Conservation (phyloP, 2,329 filamentous ascomycete genomes). For the Exophiala oligosperma region DNA sequence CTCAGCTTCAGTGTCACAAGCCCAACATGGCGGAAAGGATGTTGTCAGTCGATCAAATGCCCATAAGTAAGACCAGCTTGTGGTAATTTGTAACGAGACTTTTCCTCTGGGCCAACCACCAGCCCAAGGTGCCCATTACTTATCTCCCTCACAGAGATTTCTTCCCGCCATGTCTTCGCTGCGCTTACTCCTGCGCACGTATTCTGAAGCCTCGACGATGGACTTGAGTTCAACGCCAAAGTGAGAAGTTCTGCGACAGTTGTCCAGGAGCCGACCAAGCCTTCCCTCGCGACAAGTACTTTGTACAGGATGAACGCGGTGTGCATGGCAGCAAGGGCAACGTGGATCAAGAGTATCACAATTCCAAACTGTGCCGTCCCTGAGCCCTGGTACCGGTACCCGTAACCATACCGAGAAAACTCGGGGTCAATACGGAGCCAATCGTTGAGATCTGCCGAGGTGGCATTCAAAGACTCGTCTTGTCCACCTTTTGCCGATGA, state of each 20-base stretch:
- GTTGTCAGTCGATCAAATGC: neutral
- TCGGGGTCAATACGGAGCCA: slow-evolving; percentile 21
- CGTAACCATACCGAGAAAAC: slow-evolving; percentile 21
- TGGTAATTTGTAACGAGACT: slow-evolving; percentile 4
- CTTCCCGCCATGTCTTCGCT: slow-evolving; percentile 19
- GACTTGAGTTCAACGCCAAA: slow-evolving; percentile 20
- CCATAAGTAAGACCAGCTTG: slow-evolving; percentile 12
- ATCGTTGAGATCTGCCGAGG: slow-evolving; percentile 4
- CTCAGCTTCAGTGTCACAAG: too few species aligned
- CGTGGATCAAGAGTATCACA: slow-evolving; percentile 17
- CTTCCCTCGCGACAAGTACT: slow-evolving; percentile 10
- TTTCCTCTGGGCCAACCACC: slow-evolving; percentile 18
- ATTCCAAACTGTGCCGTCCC: slow-evolving; percentile 21
- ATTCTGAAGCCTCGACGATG: slow-evolving; percentile 17
- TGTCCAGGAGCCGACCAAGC: slow-evolving; percentile 19
- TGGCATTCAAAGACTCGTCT: slow-evolving; percentile 17
- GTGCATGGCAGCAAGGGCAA: slow-evolving; percentile 9
- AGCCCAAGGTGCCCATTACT: slow-evolving; percentile 18
- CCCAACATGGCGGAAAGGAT: neutral
- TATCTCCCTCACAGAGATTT: slow-evolving; percentile 16
- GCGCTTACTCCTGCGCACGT: slow-evolving; percentile 19
- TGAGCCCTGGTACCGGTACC: slow-evolving; percentile 19
- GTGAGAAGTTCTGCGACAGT: slow-evolving; percentile 20
- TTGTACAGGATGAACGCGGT: slow-evolving; percentile 16
- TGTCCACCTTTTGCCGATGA: slow-evolving; percentile 16